A percentile compares a stretch with the other conserved stretches of the same genome.
Evolutionary conservation across 2,329 filamentous ascomycete genomes (phyloP).

Genomic region (Aspergillus sp.): DNA sequence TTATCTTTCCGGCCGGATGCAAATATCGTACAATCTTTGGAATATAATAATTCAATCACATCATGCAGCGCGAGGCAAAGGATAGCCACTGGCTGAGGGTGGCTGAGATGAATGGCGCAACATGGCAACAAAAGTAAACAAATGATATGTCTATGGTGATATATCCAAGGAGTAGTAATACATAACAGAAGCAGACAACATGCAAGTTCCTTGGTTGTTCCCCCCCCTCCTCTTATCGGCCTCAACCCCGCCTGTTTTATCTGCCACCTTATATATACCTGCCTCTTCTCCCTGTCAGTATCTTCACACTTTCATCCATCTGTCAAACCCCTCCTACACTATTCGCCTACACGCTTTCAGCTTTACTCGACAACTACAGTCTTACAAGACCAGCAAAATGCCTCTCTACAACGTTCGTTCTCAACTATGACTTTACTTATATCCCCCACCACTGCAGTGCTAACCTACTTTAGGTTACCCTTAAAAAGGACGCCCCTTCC

Average conservation of each 20-base stretch:
- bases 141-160: too few relatives aligned
- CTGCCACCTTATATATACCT: background rate
- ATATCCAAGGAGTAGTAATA: too few relatives aligned
- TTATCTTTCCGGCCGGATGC: too few relatives aligned
- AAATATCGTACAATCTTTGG: too few relatives aligned
- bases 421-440: background rate
- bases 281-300: background rate
- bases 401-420: slow-evolving; percentile 34
- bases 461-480: slow-evolving; percentile 57
- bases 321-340: background rate
- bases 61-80: too few relatives aligned
- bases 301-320: background rate
- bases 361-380: background rate
- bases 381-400: slow-evolving; percentile 20
- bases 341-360: background rate
- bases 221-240: background rate
- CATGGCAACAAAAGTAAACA: background rate
- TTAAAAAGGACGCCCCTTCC: slow-evolving; percentile 62
- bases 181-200: background rate
- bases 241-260: background rate
- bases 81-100: background rate
- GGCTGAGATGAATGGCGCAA: background rate
- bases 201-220: background rate
- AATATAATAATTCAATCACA: too few relatives aligned
- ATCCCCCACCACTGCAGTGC: background rate